Base-by-base conservation (phyloP, 2,329 filamentous ascomycete genomes). In the Neospermospora avenae region DNA sequence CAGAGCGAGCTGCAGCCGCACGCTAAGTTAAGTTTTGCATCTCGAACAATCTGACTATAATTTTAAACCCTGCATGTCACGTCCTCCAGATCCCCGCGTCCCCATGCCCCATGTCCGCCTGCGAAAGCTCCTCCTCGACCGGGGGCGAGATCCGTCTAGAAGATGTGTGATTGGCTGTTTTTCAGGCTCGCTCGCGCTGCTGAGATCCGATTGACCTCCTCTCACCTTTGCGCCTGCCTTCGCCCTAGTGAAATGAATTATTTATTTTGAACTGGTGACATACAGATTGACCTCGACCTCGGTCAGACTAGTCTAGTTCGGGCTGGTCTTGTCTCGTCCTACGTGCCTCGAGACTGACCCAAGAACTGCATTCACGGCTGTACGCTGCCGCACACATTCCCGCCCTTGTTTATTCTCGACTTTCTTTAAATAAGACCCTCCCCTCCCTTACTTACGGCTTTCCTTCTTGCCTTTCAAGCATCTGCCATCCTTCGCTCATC, bases 21-120 rank as follows among this genome's bases (percentile, higher is more conserved):
- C n/a, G 8, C 48, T 51, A 51, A 16, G 5, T 18, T 3, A 37
- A 5, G 31, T 18, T 51, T 24, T 37, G n/a, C 48, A 51, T 35
- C 28, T 31, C 5, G 28, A 31, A 31, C 28, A 31, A 31, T 31
- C 11, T 31, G 28, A 31, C 28, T 31, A 51, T 18, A 51, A 35
- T 51, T 49, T 51, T 28, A 28, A 51, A 35, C 48, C 48, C 28
- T 51, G 48, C 18, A 28, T 51, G 48, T 51, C 48, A 37, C 28
- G 48, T 51, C 48, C 48, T 51, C 48, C 48, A 51, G 28, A 51
- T 51, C 48, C 48, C 48, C 48, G 48, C 48, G 48, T 51, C 48
- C 48, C 48, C 48, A 51, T 51, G 48, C 11, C 28, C 28, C 28
- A 10, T 31, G 28, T 31, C 28, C 28, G 28, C 11, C 28, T 10